Evolutionary conservation across 2,329 filamentous ascomycete species (phyloP), one percentile per base, ranked within the genome.

Genomic region (Botrytis pseudocinerea): DNA sequence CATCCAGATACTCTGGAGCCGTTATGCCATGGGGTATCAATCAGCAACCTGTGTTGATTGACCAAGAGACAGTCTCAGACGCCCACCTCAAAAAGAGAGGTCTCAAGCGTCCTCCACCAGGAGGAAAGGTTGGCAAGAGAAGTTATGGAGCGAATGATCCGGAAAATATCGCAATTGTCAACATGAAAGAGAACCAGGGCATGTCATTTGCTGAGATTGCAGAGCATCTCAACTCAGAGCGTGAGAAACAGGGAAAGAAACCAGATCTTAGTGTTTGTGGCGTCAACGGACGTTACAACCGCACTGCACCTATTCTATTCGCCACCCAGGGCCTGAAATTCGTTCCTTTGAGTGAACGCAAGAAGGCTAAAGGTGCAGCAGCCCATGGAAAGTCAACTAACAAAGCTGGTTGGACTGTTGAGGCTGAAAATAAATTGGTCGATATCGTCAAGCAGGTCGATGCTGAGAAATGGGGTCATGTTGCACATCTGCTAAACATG

Each of bases 261-360:
- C 77, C 77, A 5, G 74, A 51, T 32, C 76, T 81, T 4, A 77
- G 76, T 32, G 66, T 73, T 8, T 78, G 74, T 44, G 76, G 76
- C 22, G 75, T 78, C 22, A 78, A 77, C 22, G 76, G 74, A 32
- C 74, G 80, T 57, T 81, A 81, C 63, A 80, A 78, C 40, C 79
- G 80, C 7, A 81, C 76, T 32, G 79, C 79, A 6, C 80, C 80
- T 12, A 69, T 80, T n/a, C 72, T 81, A 16, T 80, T 78, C 32
- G 74, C 74, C 16, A 68, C 77, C 4, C 60, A 77, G 22, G 78
- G 79, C n/a, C 71, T 73, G 18, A 69, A 75, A 22, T 81, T 78
- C 48, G 71, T 79, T 40, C 77, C 76, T 1, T 69, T 79, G 18
- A 72, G 57, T 12, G 63, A 78, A 46, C 77, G 77, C 22, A 71